Percentiles rank a stretch among this genome's conserved stretches.
Conservation (phyloP, 2,329 filamentous ascomycete species). For the Coniochaeta sp. region DNA sequence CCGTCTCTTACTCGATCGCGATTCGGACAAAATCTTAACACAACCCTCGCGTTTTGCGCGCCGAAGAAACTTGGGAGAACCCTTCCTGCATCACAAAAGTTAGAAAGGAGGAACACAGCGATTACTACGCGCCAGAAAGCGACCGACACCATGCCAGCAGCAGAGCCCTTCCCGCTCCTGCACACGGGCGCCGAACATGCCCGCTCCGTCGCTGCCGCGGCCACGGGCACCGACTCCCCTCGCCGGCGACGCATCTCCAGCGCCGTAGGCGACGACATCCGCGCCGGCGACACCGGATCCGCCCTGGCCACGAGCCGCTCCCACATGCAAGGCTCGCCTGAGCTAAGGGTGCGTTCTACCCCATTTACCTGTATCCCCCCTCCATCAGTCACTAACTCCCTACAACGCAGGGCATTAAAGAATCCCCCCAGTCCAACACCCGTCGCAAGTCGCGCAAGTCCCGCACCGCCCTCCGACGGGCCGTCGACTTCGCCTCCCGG, state of each 20-base stretch:
- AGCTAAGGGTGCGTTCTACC: slow-evolving; percentile 6
- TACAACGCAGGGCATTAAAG: slow-evolving; percentile 13
- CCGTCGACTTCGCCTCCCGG: slow-evolving; percentile 43
- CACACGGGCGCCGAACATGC: slow-evolving; percentile 43
- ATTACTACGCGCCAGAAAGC: not conserved
- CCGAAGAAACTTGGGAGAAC: not conserved
- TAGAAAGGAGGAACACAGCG: not conserved
- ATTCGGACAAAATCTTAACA: not conserved
- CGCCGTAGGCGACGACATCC: slow-evolving; percentile 44
- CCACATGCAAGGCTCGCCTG: slow-evolving; percentile 29
- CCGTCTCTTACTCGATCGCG: not conserved
- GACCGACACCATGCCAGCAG: slow-evolving; percentile 28
- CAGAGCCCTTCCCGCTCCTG: slow-evolving; percentile 50
- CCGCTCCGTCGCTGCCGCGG: slow-evolving; percentile 18
- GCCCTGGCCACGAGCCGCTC: slow-evolving; percentile 43
- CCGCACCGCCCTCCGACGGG: slow-evolving; percentile 45
- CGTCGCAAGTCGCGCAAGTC: slow-evolving; percentile 42
- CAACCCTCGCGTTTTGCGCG: not conserved
- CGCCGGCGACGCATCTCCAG: slow-evolving; percentile 51
- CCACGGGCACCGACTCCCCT: slow-evolving; percentile 24
- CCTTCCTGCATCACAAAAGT: not conserved
- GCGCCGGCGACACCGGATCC: slow-evolving; percentile 48
- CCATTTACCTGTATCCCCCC: slow-evolving; percentile 1
- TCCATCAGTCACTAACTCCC: slow-evolving; percentile 1
- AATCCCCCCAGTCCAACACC: slow-evolving; percentile 13